Conservation (phyloP, 352 stramenopile genomes). For the Pilasporangium apinafurcum region DNA sequence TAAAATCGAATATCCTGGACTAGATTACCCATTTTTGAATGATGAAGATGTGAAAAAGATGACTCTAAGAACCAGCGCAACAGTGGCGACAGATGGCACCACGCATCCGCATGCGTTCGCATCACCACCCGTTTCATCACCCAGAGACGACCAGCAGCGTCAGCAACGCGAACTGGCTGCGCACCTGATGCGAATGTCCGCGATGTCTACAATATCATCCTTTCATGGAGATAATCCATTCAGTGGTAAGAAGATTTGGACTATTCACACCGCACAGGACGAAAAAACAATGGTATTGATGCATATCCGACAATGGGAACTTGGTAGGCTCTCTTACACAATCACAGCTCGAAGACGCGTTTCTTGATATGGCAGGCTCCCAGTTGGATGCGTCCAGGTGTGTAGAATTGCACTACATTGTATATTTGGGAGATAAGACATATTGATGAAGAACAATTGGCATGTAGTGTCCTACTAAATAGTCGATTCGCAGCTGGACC, state of each 20-base stretch:
- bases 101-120: background rate
- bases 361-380: constrained; percentile 80
- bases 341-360: constrained; percentile 77
- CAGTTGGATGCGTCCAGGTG: constrained; percentile 65
- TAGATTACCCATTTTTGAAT: constrained; percentile 67
- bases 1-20: no score
- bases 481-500: no score
- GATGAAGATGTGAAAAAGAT: constrained; percentile 34
- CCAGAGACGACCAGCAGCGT: constrained; percentile 18
- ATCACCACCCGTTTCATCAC: no score
- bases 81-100: background rate
- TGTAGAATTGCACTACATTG: background rate
- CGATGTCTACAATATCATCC: constrained; percentile 47
- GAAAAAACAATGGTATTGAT: background rate
- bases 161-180: constrained; percentile 39
- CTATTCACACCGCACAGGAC: background rate
- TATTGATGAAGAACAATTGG: background rate
- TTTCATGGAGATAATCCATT: constrained; percentile 60
- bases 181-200: constrained; percentile 44
- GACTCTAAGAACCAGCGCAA: background rate
- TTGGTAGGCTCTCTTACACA: constrained; percentile 55
- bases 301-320: background rate
- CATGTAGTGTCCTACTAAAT: constrained; percentile 45
- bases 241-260: constrained; percentile 5
- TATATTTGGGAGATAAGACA: background rate